Percentiles rank a stretch among this genome's conserved stretches.
These are phyloP conservation scores for Globisporangium abappressorium DNA, from an alignment of 352 stramenopile genomes.

Conservation along the genomic window DNA sequence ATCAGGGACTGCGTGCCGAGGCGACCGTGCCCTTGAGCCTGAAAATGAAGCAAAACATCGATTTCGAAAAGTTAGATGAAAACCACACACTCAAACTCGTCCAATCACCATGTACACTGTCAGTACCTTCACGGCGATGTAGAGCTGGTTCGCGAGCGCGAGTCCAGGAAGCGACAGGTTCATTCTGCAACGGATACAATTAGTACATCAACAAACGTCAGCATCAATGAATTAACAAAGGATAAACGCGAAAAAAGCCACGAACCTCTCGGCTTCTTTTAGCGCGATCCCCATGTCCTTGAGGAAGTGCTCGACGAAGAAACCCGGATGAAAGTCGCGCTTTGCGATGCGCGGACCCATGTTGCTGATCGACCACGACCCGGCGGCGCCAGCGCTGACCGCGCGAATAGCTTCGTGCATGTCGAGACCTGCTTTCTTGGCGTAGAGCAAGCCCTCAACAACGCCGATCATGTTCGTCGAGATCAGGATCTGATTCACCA, in stretches of 20 bases:
- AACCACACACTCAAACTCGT: not conserved
- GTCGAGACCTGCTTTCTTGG: slow-evolving; percentile 83
- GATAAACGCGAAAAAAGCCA: not conserved
- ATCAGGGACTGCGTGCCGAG: slow-evolving; percentile 85
- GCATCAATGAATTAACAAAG: not conserved
- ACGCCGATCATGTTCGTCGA: slow-evolving; percentile 89
- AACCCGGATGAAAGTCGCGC: slow-evolving; percentile 86
- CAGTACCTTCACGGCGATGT: slow-evolving; percentile 68
- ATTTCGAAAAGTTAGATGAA: not conserved
- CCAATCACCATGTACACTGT: not conserved
- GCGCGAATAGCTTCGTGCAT: slow-evolving; percentile 86
- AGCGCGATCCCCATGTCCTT: slow-evolving; percentile 91
- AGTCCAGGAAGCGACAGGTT: slow-evolving; percentile 82
- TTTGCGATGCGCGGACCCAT: slow-evolving; percentile 87
- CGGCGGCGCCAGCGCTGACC: slow-evolving; percentile 81
- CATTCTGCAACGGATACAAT: slow-evolving; percentile 49
- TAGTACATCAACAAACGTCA: not conserved
- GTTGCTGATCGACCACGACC: slow-evolving; percentile 89
- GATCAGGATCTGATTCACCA: slow-evolving; percentile 92
- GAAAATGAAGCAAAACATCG: not conserved
- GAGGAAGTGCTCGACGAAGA: slow-evolving; percentile 91
- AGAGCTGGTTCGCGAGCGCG: slow-evolving; percentile 83
- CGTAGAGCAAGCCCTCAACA: slow-evolving; percentile 86
- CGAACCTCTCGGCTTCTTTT: slow-evolving; percentile 74
- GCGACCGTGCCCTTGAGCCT: slow-evolving; percentile 70